A percentile compares a stretch with the other conserved stretches of the same genome.
These are phyloP conservation scores for Thuja plicata DNA, from an alignment of 83 land plant genomes.

Conservation along the genomic window DNA sequence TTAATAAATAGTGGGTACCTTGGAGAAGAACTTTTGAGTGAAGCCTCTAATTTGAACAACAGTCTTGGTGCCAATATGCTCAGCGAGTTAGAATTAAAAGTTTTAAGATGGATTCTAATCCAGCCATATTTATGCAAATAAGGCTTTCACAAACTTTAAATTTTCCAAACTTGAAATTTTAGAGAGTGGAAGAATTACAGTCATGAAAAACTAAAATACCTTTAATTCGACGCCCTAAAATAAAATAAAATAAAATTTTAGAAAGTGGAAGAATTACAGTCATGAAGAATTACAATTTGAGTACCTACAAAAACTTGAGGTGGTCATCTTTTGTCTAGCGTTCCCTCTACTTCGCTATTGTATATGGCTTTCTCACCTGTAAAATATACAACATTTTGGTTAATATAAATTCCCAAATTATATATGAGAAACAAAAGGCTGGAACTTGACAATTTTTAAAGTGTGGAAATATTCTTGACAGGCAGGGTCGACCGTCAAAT, in stretches of 20 bases:
- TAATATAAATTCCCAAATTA: neutral
- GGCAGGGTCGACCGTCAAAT: too few species aligned
- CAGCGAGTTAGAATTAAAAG: constrained; percentile 33
- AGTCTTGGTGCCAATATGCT: constrained; percentile 85
- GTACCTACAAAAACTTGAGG: constrained; percentile 60
- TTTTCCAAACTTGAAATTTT: neutral
- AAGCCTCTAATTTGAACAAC: constrained; percentile 88
- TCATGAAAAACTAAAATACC: constrained; percentile 28
- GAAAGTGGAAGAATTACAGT: neutral
- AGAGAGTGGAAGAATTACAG: neutral
- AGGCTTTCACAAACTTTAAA: neutral
- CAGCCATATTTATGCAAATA: neutral
- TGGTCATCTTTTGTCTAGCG: constrained; percentile 78
- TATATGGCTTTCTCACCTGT: constrained; percentile 72
- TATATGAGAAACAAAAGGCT: neutral
- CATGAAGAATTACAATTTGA: constrained; percentile 41
- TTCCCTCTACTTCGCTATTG: constrained; percentile 71
- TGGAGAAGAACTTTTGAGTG: constrained; percentile 88
- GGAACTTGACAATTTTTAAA: neutral
- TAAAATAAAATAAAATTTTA: constrained; percentile 1
- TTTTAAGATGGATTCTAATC: neutral
- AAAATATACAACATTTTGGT: neutral
- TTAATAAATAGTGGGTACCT: constrained; percentile 38
- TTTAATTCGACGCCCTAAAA: constrained; percentile 74
- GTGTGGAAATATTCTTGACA: too few species aligned